Percentiles rank a stretch among this genome's conserved stretches.
phyloP scores from a whole-genome alignment of 768 basidiomycete genomes.

The Mycena sanguinolenta region DNA sequence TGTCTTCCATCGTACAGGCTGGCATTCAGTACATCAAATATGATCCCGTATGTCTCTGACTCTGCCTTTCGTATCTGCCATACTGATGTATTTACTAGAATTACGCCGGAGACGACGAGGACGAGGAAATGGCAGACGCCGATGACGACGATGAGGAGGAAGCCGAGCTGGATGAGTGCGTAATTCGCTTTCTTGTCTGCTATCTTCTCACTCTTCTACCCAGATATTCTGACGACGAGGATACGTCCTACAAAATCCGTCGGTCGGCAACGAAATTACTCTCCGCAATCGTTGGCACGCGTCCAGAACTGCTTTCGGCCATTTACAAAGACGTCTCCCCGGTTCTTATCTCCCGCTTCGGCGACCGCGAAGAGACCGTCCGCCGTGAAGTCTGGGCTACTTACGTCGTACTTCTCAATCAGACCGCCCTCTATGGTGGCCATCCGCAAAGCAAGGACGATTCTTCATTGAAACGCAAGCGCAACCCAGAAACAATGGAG shows the following conservation, averaged over 20 bases:
- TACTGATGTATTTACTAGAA: conserved; percentile 50
- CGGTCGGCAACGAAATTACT: conserved; percentile 94
- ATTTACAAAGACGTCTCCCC: conserved; percentile 91
- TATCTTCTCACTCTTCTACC: conserved; percentile 25
- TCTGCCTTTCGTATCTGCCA: background rate
- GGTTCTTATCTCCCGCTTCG: conserved; percentile 90
- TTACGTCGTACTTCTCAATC: conserved; percentile 84
- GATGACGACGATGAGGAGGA: conserved; percentile 88
- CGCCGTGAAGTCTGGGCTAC: conserved; percentile 93
- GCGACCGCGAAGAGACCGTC: conserved; percentile 96
- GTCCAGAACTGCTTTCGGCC: conserved; percentile 85
- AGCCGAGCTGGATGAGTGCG: conserved; percentile 83
- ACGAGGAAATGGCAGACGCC: conserved; percentile 74
- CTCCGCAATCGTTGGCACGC: conserved; percentile 86
- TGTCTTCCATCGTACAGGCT: conserved; percentile 75
- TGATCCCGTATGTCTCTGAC: conserved; percentile 79
- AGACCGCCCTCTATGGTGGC: conserved; percentile 86
- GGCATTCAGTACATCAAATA: conserved; percentile 89
- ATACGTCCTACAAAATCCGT: conserved; percentile 97
- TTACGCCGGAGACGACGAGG: conserved; percentile 65
- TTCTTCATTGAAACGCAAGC: conserved; percentile 75
- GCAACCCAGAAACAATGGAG: conserved; percentile 82
- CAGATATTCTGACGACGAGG: conserved; percentile 98
- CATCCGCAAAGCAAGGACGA: conserved; percentile 67
- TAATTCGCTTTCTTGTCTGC: conserved; percentile 24